Base-by-base conservation (phyloP, 495 filamentous ascomycete species). In the Penicillium flavigenum region DNA sequence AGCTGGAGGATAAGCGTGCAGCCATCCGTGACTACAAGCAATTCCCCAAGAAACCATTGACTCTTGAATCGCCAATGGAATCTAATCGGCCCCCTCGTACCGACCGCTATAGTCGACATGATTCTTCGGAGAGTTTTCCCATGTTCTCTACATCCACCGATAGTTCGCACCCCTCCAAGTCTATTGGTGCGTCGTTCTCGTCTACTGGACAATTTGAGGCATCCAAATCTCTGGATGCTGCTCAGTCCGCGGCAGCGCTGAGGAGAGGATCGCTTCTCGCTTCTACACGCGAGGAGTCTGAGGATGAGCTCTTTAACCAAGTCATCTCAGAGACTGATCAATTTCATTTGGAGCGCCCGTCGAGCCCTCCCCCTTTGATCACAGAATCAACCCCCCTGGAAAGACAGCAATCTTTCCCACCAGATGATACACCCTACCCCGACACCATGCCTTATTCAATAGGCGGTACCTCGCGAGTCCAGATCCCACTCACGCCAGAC, bases 101-200 rank as follows among this genome's bases (percentile, higher is more conserved):
- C 5, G 67, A 77, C 20, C 70, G 73, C 0, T 79, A 85, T 19
- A 64, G 79, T 22, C 80, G 88, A 20, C 86, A 88, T 46, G 86
- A 91, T 59, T 95, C 91, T 2, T 82, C 86, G 22, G 91, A 93
- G 58, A 92, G 88, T 61, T 90, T 90, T 61, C 83, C 87, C 32
- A 84, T 94, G 76, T 91, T 95, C 67, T 91, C 87, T n/a, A 81
- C 86, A 8, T 92, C 89, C 2, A 84, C 85, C 12, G 82, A 86
- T 17, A 85, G 83, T 47, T 82, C 78, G 5, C 70, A 78, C 38
- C 77, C 73, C 34, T 71, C 73, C 4, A 78, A 74, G 52, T 81
- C 77, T 32, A 58, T 73, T 1, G 72, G 62, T 4, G 72, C 72
- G 24, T 81, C 79, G 2, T 77, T 74, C 16, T 75, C 71, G 19